Evolutionary conservation across 2,329 filamentous ascomycete genomes (phyloP).

Genomic region (Xylaria sp.): DNA sequence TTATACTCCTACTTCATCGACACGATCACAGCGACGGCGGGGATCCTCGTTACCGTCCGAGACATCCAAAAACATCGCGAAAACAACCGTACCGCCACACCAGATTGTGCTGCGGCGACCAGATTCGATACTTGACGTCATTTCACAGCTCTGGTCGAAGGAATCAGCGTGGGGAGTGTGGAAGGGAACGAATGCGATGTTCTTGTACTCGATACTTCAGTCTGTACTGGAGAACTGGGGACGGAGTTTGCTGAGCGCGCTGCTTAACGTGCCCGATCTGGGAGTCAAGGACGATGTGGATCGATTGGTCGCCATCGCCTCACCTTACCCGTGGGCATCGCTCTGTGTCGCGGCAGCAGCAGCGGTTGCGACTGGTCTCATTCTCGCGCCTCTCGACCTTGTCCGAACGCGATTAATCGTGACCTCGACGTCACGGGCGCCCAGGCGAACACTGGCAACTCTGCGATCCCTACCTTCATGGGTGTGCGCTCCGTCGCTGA

Average conservation of each 20-base stretch:
- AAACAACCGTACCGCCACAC: slow-evolving; percentile 42
- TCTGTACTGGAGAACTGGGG: slow-evolving; percentile 90
- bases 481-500: slow-evolving; percentile 62
- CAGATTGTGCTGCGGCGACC: slow-evolving; percentile 66
- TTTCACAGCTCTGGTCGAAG: slow-evolving; percentile 82
- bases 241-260: slow-evolving; percentile 79
- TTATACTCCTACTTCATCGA: slow-evolving; percentile 48
- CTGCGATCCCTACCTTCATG: slow-evolving; percentile 75
- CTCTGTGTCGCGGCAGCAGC: slow-evolving; percentile 65
- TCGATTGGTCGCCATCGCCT: slow-evolving; percentile 65
- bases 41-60: slow-evolving; percentile 30
- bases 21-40: slow-evolving; percentile 34
- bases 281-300: slow-evolving; percentile 72
- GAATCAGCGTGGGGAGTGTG: slow-evolving; percentile 89
- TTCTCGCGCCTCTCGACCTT: slow-evolving; percentile 82
- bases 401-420: slow-evolving; percentile 84
- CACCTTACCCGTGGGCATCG: slow-evolving; percentile 75
- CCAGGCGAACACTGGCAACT: slow-evolving; percentile 72
- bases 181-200: slow-evolving; percentile 90
- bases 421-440: slow-evolving; percentile 68
- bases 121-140: slow-evolving; percentile 78
- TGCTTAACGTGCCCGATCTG: slow-evolving; percentile 83
- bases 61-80: slow-evolving; percentile 34
- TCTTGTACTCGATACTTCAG: slow-evolving; percentile 81
- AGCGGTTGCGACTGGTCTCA: slow-evolving; percentile 66